phyloP scores from a whole-genome alignment of 371 early-diverging fungal genomes.

The Mucor racemosus region DNA sequence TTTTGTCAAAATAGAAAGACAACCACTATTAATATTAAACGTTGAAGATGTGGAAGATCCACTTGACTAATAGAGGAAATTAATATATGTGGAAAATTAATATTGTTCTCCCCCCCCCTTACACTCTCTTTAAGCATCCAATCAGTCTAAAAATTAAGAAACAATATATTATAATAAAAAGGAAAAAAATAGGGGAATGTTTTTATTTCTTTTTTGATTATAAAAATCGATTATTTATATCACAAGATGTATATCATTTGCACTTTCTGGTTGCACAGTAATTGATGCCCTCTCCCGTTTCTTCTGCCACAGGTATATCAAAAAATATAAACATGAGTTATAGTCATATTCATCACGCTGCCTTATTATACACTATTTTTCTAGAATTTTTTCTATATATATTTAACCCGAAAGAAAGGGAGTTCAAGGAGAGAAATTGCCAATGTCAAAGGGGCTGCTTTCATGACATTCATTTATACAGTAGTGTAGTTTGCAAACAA shows the following conservation, averaged over 20 bases:
- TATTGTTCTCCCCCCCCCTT: neutral
- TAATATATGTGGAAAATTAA: neutral
- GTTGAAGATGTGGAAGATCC: neutral
- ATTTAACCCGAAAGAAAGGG: neutral
- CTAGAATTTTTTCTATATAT: too few relatives aligned
- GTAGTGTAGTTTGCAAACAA: neutral
- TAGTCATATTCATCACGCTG: too few relatives aligned
- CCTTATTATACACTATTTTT: too few relatives aligned
- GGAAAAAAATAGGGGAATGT: constrained; percentile 3
- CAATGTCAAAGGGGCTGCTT: neutral
- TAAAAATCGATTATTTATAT: constrained; percentile 1
- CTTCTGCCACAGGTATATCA: neutral
- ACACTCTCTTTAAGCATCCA: constrained; percentile 4
- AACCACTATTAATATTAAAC: constrained; percentile 1
- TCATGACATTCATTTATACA: neutral
- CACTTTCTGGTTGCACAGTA: neutral
- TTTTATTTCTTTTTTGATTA: neutral
- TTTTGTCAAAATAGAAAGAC: constrained; percentile 19
- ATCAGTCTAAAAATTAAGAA: constrained; percentile 5
- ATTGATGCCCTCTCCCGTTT: neutral
- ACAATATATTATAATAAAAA: neutral
- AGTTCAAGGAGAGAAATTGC: constrained; percentile 6
- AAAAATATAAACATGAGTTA: neutral
- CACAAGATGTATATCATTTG: neutral
- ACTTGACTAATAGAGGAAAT: neutral